Evolutionary conservation across 148 eudicot genomes (phyloP), one percentile per base, ranked within the genome.

Genomic region (Selenicereus undatus): DNA sequence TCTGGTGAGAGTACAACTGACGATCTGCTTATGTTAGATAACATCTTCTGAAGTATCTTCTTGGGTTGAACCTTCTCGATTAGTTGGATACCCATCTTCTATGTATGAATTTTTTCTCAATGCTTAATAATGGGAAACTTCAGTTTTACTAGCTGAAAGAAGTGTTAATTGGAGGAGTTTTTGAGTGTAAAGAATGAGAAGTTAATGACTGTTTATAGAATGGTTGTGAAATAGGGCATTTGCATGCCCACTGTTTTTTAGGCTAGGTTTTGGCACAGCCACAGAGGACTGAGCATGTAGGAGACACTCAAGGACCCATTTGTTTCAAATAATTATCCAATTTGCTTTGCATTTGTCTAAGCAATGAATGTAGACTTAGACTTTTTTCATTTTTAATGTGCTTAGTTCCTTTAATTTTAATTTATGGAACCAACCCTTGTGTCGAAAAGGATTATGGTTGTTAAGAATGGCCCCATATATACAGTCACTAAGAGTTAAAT

Each of bases 261-360:
- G 74, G 71, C 35, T 27, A 78, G 12, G 18, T 50, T 51, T 35
- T n/a, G 68, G 71, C 26, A 71, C n/a, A n/a, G n/a, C n/a, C n/a
- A 18, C 45, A 69, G 79, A 30, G 51, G 22, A 80, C 20, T 60
- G 78, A 80, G 83, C 79, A 81, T 77, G 64, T 12, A 32, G 36
- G 30, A 78, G 86, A 84, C 86, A 84, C 35, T 26, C 70, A 68
- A 84, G 86, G 84, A 22, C 86, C 86, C 86, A 81, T 84, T 18
- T 22, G 72, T 17, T 77, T n/a, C 39, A 73, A 84, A 81, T 84
- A 81, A 81, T 84, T 81, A 74, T 3, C 64, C 81, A 73, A 80
- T 50, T 73, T 84, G 83, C 79, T 51, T 66, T 65, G 5, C 17
- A 16, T 32, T 29, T 84, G 86, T 84, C 83, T 48, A 81, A 52